These are phyloP conservation scores for Nepenthes gracilis DNA, from an alignment of 148 eudicot species.

Conservation along the genomic window DNA sequence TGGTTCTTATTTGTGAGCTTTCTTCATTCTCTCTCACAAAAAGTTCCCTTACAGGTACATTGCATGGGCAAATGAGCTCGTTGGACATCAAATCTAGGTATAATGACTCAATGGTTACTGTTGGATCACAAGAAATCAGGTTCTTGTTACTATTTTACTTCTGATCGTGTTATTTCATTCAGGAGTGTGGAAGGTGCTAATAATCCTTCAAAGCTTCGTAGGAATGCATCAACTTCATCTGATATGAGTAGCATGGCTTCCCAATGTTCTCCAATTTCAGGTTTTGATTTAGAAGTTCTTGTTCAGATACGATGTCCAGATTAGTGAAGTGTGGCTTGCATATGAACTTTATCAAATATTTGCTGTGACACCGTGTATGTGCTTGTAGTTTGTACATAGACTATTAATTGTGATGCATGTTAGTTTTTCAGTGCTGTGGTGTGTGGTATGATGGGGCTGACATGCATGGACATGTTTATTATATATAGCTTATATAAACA, in stretches of 20 bases:
- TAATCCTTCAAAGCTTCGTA: constrained; percentile 44
- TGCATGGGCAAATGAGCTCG: constrained; percentile 40
- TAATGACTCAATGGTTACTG: constrained; percentile 3
- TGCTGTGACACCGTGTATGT: neutral
- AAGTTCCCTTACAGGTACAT: constrained; percentile 29
- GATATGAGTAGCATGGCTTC: constrained; percentile 52
- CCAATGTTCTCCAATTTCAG: constrained; percentile 40
- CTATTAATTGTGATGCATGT: neutral
- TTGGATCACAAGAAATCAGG: constrained; percentile 2
- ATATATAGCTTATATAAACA: too few relatives aligned
- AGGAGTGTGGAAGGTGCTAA: constrained; percentile 46
- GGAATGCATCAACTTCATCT: constrained; percentile 48
- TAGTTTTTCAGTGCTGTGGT: neutral
- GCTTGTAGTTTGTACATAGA: neutral
- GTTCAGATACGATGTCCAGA: neutral
- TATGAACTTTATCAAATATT: neutral
- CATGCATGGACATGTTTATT: too few relatives aligned
- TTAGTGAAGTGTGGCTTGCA: neutral
- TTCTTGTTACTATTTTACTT: neutral
- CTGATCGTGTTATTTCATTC: constrained; percentile 7
- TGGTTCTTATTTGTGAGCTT: neutral
- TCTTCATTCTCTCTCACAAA: constrained; percentile 2
- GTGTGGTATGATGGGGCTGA: neutral
- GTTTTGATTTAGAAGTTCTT: constrained; percentile 16
- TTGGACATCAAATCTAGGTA: constrained; percentile 48